These are phyloP conservation scores for Cavenderia fasciculata DNA, from an alignment of 78 protist species.

Conservation along the genomic window DNA sequence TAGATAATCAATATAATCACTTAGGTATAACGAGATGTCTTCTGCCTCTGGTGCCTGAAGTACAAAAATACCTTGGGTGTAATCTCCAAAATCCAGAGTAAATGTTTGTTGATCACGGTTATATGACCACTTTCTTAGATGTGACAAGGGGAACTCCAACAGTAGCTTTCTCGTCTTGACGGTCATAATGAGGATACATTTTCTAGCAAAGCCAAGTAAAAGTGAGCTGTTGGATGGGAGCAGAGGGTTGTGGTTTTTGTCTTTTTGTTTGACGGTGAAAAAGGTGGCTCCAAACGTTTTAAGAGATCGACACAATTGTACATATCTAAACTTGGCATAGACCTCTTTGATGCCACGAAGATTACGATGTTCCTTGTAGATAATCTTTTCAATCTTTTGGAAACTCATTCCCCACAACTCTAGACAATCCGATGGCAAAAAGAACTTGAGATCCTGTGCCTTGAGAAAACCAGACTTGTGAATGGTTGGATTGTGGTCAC, in stretches of 20 bases:
- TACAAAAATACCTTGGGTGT: slow-evolving; percentile 55
- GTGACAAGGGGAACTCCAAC: slow-evolving; percentile 59
- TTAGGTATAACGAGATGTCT: slow-evolving; percentile 61
- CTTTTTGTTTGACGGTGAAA: slow-evolving; percentile 75
- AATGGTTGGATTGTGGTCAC: slow-evolving; percentile 86
- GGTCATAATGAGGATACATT: slow-evolving; percentile 73
- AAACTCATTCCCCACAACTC: slow-evolving; percentile 77
- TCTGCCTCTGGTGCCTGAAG: slow-evolving; percentile 58
- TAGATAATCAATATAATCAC: slow-evolving; percentile 75
- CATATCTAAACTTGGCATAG: slow-evolving; percentile 88
- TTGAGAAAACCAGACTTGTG: slow-evolving; percentile 79
- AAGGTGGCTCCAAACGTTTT: slow-evolving; percentile 91
- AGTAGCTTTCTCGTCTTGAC: slow-evolving; percentile 56
- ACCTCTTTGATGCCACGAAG: slow-evolving; percentile 81
- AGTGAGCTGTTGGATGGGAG: slow-evolving; percentile 57
- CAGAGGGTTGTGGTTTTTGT: slow-evolving; percentile 19
- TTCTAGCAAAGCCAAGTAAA: slow-evolving; percentile 67
- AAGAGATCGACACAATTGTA: slow-evolving; percentile 87
- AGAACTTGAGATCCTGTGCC: slow-evolving; percentile 70
- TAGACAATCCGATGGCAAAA: slow-evolving; percentile 55
- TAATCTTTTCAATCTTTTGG: slow-evolving; percentile 76
- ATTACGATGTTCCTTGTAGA: slow-evolving; percentile 87
- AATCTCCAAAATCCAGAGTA: slow-evolving; percentile 78
- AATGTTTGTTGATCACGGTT: slow-evolving; percentile 15
- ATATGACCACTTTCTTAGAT: slow-evolving; percentile 63